Conservation (phyloP, 106 monocot species). For the Dendrobium catenatum region DNA sequence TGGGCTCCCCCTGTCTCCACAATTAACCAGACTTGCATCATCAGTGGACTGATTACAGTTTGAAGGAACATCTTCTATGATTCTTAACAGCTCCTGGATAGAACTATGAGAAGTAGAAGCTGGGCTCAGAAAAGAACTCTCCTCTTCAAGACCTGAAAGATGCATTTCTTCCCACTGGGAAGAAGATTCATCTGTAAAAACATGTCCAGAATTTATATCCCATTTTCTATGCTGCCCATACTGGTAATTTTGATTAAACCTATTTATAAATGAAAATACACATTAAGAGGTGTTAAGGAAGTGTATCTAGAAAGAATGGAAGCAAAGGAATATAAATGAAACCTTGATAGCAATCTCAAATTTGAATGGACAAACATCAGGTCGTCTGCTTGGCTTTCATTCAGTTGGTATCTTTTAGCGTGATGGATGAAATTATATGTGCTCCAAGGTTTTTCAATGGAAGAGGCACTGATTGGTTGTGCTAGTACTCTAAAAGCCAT, state of each 20-base stretch:
- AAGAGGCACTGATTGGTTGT: constrained; percentile 31
- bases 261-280: constrained; percentile 10
- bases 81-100: constrained; percentile 34
- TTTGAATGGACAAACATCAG: constrained; percentile 40
- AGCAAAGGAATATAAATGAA: constrained; percentile 3
- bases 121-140: constrained; percentile 23
- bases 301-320: neutral
- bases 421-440: constrained; percentile 23
- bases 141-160: constrained; percentile 30
- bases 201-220: constrained; percentile 26
- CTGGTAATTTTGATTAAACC: constrained; percentile 29
- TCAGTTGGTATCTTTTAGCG: constrained; percentile 21
- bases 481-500: constrained; percentile 45
- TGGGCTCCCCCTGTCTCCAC: constrained; percentile 13
- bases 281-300: neutral
- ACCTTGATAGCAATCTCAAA: constrained; percentile 48
- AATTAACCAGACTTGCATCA: constrained; percentile 14
- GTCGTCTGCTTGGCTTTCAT: constrained; percentile 22
- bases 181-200: constrained; percentile 27
- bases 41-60: constrained; percentile 14
- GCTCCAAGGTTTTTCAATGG: constrained; percentile 35
- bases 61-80: constrained; percentile 28
- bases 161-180: constrained; percentile 31
- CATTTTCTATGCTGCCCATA: constrained; percentile 30
- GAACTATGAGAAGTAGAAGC: constrained; percentile 18